phyloP scores from a whole-genome alignment of 352 stramenopile genomes.

The Phytophthora fragariaefolia region DNA sequence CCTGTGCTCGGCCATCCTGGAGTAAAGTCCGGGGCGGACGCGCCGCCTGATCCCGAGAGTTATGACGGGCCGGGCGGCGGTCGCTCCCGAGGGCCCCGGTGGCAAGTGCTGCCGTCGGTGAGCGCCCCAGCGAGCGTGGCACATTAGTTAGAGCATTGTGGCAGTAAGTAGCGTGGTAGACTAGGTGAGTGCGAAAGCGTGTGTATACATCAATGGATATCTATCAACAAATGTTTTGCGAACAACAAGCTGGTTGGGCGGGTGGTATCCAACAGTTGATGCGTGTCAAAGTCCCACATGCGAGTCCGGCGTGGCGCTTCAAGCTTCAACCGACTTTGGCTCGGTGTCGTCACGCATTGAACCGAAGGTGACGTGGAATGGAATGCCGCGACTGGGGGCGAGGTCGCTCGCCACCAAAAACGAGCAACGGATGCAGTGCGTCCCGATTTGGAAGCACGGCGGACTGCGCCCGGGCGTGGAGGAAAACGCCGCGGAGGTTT shows the following conservation, averaged over 20 bases:
- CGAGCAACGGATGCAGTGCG: slow-evolving; percentile 24
- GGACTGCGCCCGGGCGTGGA: slow-evolving; percentile 1
- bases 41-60: background rate
- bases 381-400: too few relatives aligned
- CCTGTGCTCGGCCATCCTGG: slow-evolving; percentile 81
- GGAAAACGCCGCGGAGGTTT: slow-evolving; percentile 44
- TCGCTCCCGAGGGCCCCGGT: slow-evolving; percentile 24
- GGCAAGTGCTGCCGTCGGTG: slow-evolving; percentile 63
- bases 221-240: slow-evolving; percentile 16
- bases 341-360: background rate
- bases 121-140: slow-evolving; percentile 15
- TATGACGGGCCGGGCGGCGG: slow-evolving; percentile 25
- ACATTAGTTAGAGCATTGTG: slow-evolving; percentile 35
- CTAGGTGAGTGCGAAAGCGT: slow-evolving; percentile 23
- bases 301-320: background rate
- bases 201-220: slow-evolving; percentile 35
- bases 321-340: background rate
- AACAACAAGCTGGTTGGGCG: background rate
- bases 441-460: slow-evolving; percentile 30
- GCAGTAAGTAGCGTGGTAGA: slow-evolving; percentile 33
- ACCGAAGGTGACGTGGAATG: too few relatives aligned
- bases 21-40: slow-evolving; percentile 41
- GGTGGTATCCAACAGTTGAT: too few relatives aligned
- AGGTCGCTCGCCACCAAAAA: background rate
- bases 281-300: too few relatives aligned